A percentile compares a stretch with the other conserved stretches of the same genome.
phyloP scores from a whole-genome alignment of 352 stramenopile genomes.

The Phytophthora chlamydospora region DNA sequence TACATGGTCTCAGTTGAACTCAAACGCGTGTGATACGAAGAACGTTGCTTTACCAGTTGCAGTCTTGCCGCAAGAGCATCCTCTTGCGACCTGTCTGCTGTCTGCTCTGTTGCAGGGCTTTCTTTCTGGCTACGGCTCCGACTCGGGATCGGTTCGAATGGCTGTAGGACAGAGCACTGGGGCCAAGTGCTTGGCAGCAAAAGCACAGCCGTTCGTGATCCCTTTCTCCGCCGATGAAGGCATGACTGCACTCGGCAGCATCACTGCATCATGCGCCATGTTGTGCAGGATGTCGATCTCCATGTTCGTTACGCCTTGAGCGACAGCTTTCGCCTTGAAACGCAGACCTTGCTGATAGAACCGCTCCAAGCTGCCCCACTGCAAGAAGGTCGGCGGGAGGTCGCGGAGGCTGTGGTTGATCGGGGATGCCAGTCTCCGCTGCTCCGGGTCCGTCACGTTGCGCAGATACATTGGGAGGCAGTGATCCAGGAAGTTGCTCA shows the following conservation, averaged over 20 bases:
- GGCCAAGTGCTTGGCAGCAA: conserved; percentile 21
- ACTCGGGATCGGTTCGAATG: no score
- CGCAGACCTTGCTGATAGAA: conserved; percentile 15
- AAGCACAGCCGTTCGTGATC: conserved; percentile 15
- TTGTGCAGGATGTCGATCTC: conserved; percentile 21
- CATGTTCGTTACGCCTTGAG: conserved; percentile 23
- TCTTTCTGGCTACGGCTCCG: no score
- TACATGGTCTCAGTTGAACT: no score
- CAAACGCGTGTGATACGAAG: no score
- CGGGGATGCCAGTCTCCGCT: conserved; percentile 16
- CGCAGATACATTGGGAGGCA: conserved; percentile 10
- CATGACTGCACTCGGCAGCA: conserved; percentile 15
- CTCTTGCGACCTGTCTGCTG: no score
- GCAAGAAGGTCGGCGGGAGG: conserved; percentile 17
- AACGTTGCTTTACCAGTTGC: no score
- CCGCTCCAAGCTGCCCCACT: conserved; percentile 12
- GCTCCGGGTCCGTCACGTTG: conserved; percentile 10
- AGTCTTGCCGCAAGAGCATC: no score
- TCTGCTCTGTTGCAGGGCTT: no score
- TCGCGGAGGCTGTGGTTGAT: conserved; percentile 19
- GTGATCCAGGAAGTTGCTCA: conserved; percentile 8
- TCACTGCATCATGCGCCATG: conserved; percentile 24
- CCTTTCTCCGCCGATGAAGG: conserved; percentile 9
- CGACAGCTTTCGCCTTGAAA: conserved; percentile 17
- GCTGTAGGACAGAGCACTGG: conserved; percentile 1